Evolutionary conservation across 371 early-diverging fungal species (phyloP), one percentile per base, ranked within the genome.

Genomic region (Mucor sp.): DNA sequence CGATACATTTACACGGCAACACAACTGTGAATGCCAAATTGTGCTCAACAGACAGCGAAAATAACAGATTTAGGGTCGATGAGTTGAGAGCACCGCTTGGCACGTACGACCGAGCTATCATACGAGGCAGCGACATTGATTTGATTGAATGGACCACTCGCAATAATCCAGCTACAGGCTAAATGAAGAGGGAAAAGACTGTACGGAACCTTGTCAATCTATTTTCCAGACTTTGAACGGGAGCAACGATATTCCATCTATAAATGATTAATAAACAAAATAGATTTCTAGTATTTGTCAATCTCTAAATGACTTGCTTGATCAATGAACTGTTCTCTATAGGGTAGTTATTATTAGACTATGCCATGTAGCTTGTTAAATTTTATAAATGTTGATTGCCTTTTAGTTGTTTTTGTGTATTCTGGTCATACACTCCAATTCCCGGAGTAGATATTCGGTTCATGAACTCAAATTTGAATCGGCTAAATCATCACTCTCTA

Each of bases 51-150:
- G 87, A 87, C 32, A 69, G 79, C 39, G 81, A 83, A 65, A 82
- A 82, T 32, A 80, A 83, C 43, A 81, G 87, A 1, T 72, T 87
- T 27, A 69, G 85, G 32, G 71, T 87, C 23, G 69, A 85, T 64
- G 37, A 67, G 4, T 60, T 87, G 19, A 68, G 83, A 64, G 79
- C 86, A 15, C 84, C 80, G 1, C 67, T 85, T 47, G 87, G 87
- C 7, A 67, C 66, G 0, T 83, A 83, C 53, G 67, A 79, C 25
- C 76, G 74, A 19, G 84, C 79, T 8, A 82, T 85, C 19, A 53
- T 87, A n/a, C 82, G 87, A 15, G 86, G 86, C 30, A 70, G 63
- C 32, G 87, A 87, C 44, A 68, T 85, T 17, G 74, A 85, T 60
- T 66, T 70, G 7, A 62, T 84, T 27, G 67, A 71, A 56, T 64